Evolutionary conservation across 192 early-diverging fungal genomes (phyloP).

Genomic region (Mortierella hygrophila): DNA sequence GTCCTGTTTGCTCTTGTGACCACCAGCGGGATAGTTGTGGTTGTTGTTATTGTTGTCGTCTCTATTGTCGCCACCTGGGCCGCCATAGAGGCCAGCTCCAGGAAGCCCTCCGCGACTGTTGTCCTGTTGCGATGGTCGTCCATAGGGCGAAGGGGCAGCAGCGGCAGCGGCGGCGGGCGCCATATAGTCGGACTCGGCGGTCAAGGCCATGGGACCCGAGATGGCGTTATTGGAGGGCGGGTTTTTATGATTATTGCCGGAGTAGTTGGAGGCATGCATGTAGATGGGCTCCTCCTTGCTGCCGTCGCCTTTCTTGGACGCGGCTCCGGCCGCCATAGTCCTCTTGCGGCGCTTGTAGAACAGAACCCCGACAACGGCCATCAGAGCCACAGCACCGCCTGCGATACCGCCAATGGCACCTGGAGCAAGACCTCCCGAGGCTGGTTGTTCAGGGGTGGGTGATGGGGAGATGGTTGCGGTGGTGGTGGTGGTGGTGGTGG

Average conservation of each 20-base stretch:
- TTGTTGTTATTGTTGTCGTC: conserved; percentile 5
- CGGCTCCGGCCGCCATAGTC: background rate
- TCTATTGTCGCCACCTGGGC: background rate
- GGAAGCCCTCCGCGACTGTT: background rate
- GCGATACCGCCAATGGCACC: conserved; percentile 50
- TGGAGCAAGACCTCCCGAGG: conserved; percentile 14
- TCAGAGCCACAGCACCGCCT: conserved; percentile 22
- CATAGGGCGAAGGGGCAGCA: background rate
- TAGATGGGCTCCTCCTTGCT: conserved; percentile 37
- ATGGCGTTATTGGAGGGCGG: conserved; percentile 14
- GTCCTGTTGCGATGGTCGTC: conserved; percentile 4
- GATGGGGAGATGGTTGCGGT: background rate
- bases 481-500: background rate
- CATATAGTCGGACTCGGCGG: background rate
- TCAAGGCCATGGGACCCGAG: conserved; percentile 35
- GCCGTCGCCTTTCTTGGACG: background rate
- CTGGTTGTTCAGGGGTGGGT: background rate
- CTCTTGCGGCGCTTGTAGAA: conserved; percentile 44
- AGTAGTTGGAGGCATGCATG: conserved; percentile 36
- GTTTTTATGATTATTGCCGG: conserved; percentile 20
- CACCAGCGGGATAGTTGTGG: background rate
- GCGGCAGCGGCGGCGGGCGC: background rate
- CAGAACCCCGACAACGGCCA: conserved; percentile 34
- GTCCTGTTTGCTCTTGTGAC: background rate
- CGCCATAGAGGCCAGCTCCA: background rate